These are phyloP conservation scores for Nemania diffusa DNA, from an alignment of 2,329 filamentous ascomycete genomes.

Conservation along the genomic window DNA sequence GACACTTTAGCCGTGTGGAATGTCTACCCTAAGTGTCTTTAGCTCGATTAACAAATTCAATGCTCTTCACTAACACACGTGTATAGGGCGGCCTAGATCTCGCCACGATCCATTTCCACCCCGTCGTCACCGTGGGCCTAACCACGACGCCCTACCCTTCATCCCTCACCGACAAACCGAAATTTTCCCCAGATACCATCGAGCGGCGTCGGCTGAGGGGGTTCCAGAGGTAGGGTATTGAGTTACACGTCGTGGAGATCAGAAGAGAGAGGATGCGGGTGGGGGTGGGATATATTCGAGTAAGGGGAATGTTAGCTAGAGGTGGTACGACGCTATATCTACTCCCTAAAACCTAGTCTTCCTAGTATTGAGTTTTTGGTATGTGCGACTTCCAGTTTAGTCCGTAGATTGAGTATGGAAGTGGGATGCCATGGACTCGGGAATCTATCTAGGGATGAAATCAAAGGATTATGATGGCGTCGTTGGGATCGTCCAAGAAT, in stretches of 20 bases:
- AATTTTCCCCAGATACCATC: slow-evolving; percentile 6
- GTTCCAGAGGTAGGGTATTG: slow-evolving; percentile 17
- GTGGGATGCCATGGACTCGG: background rate
- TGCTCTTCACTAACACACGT: background rate
- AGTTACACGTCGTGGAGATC: slow-evolving; percentile 10
- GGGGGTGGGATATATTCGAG: background rate
- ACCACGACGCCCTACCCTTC: slow-evolving; percentile 23
- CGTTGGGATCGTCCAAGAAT: too few relatives aligned
- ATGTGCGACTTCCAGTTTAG: background rate
- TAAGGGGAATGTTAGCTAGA: slow-evolving; percentile 15
- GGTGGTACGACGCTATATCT: slow-evolving; percentile 7
- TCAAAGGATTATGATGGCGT: too few relatives aligned
- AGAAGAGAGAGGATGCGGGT: slow-evolving; percentile 1
- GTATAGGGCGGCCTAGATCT: slow-evolving; percentile 23
- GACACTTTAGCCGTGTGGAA: slow-evolving; percentile 17
- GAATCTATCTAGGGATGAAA: too few relatives aligned
- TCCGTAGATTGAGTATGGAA: background rate
- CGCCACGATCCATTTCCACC: slow-evolving; percentile 27
- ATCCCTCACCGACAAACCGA: slow-evolving; percentile 15
- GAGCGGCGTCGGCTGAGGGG: slow-evolving; percentile 10
- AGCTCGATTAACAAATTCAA: too few relatives aligned
- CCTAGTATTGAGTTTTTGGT: background rate
- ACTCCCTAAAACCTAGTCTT: background rate
- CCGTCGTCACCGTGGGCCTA: slow-evolving; percentile 20
- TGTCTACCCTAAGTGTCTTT: slow-evolving; percentile 21